phyloP scores from a whole-genome alignment of 2,329 filamentous ascomycete genomes.

The Botrytis aclada region DNA sequence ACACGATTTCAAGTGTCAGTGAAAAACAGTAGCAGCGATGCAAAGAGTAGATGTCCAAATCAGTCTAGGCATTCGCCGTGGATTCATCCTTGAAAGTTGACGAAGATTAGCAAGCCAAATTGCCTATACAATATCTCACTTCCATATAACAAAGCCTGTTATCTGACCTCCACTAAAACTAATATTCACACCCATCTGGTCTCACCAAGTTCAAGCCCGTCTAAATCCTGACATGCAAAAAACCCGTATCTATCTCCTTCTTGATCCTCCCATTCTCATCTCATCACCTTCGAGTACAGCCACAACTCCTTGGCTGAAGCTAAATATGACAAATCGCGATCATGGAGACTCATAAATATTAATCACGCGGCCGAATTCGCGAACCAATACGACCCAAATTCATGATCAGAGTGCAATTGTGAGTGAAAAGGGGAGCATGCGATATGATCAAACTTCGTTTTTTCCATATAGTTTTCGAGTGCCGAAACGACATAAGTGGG shows the following conservation, averaged over 20 bases:
- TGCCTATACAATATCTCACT: neutral
- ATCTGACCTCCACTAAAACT: neutral
- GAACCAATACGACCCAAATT: conserved; percentile 1
- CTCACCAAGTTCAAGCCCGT: conserved; percentile 1
- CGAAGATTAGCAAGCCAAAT: neutral
- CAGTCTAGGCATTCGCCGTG: neutral
- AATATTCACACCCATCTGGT: neutral
- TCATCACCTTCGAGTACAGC: neutral
- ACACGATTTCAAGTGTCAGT: neutral
- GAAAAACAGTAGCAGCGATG: neutral
- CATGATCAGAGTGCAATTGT: neutral
- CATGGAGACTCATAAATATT: neutral
- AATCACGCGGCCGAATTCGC: conserved; percentile 5
- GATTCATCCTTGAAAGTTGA: neutral
- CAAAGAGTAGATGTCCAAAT: no score
- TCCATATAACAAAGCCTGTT: neutral
- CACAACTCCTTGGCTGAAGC: conserved; percentile 3
- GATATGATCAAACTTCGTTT: neutral
- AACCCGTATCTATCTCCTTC: neutral
- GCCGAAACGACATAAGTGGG: conserved; percentile 2
- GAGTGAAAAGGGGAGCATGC: neutral
- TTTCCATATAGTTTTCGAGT: neutral
- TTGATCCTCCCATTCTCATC: neutral
- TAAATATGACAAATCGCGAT: neutral
- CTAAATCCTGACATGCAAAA: conserved; percentile 6